Percentiles rank a stretch among this genome's conserved stretches.
These are phyloP conservation scores for Laetiporus sulphureus DNA, from an alignment of 1,284 basidiomycete genomes.

Conservation along the genomic window DNA sequence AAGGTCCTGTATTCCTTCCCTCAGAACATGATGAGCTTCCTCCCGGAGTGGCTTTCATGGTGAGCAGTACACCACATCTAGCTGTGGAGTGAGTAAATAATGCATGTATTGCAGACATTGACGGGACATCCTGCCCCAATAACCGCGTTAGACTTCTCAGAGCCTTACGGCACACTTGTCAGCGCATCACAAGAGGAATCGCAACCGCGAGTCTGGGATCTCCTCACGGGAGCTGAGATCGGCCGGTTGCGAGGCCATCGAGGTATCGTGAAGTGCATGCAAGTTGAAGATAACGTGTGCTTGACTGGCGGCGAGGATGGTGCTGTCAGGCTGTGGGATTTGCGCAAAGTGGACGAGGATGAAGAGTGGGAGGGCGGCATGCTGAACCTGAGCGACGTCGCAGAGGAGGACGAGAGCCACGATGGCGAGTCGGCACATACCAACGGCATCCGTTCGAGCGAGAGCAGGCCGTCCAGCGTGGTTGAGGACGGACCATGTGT, in stretches of 20 bases:
- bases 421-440: constrained; percentile 27
- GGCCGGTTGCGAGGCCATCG: constrained; percentile 76
- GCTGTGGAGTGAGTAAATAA: constrained; percentile 2
- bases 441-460: constrained; percentile 23
- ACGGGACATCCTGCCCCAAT: constrained; percentile 78
- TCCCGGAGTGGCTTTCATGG: constrained; percentile 95
- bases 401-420: constrained; percentile 50
- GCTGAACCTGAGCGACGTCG: constrained; percentile 53
- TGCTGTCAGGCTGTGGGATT: constrained; percentile 82
- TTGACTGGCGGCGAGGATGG: constrained; percentile 89
- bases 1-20: constrained; percentile 91
- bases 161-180: constrained; percentile 93
- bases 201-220: constrained; percentile 84
- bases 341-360: constrained; percentile 73
- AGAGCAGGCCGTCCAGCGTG: constrained; percentile 19
- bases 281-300: constrained; percentile 91
- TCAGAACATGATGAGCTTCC: constrained; percentile 97
- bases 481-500: constrained; percentile 49
- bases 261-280: constrained; percentile 82
- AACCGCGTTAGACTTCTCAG: constrained; percentile 89
- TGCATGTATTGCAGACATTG: constrained; percentile 58
- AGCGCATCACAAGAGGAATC: constrained; percentile 77
- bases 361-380: constrained; percentile 58
- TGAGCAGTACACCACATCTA: constrained; percentile 25
- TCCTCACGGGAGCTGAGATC: constrained; percentile 75